Evolutionary conservation across 2,329 filamentous ascomycete genomes (phyloP), one percentile per base, ranked within the genome.

Genomic region (Periconia macrospinosa): DNA sequence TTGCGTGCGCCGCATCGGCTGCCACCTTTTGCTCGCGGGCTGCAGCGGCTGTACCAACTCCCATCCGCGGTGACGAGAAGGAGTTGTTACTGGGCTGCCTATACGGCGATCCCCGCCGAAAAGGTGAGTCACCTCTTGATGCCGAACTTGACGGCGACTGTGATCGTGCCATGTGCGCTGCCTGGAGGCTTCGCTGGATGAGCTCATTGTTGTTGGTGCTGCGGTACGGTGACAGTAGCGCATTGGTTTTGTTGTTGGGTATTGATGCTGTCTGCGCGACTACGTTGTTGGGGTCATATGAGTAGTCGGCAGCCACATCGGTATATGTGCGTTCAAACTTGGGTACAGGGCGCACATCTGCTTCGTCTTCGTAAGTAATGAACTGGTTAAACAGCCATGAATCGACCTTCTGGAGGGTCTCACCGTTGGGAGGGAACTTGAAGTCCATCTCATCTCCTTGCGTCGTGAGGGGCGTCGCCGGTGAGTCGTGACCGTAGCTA

Each of bases 281-380:
- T 0, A 83, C 83, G 65, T 86, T 80, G 55, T 86, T 86, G 62
- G 89, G 87, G 63, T 88, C 92, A 79, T 90, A 96, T 1, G 96
- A 82, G 72, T 94, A 91, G 71, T 96, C 92, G 65, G 86, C 83
- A 67, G 90, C 93, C 47, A 91, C 83, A 67, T 95, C 91, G 17
- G 91, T 93, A 76, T 94, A 91, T 0, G 92, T 94, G 52, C 91
- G 83, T 62, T 92, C 88, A 59, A 96, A 83, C 75, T 93, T 94
- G 23, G 92, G 89, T 60, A 84, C 71, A 47, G 72, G 73, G 57
- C 70, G 62, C 53, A 71, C 81, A 75, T 85, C 82, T 86, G 80
- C 65, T 74, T 78, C 73, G 68, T 78, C 74, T 75, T 80, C 75
- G 72, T 80, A 76, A 69, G 77, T 87, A 92, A 86, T 92, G 88